phyloP scores from a whole-genome alignment of 1,284 basidiomycete species.

The Trichosporon coremiiforme region DNA sequence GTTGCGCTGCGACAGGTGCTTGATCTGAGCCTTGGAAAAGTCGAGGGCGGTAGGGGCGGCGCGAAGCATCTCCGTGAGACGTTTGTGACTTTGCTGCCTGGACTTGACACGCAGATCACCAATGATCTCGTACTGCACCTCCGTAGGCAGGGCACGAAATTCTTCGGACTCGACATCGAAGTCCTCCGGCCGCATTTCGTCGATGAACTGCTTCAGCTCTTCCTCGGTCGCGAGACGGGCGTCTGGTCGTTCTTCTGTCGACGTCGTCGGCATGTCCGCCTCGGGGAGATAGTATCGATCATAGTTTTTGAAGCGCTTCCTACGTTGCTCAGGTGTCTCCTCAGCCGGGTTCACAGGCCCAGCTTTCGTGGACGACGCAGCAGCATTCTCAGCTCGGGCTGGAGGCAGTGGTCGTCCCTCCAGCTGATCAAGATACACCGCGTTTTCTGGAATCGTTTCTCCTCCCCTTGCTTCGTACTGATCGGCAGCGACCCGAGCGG shows the following conservation, averaged over 20 bases:
- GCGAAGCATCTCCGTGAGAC: slow-evolving; percentile 86
- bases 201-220: slow-evolving; percentile 84
- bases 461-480: slow-evolving; percentile 48
- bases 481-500: slow-evolving; percentile 35
- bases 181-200: slow-evolving; percentile 88
- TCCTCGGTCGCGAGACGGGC: slow-evolving; percentile 91
- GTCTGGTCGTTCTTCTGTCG: slow-evolving; percentile 66
- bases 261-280: slow-evolving; percentile 59
- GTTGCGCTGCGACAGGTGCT: slow-evolving; percentile 86
- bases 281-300: slow-evolving; percentile 83
- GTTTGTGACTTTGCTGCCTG: slow-evolving; percentile 86
- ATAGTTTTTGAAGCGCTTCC: slow-evolving; percentile 50
- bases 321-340: slow-evolving; percentile 35
- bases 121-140: slow-evolving; percentile 97
- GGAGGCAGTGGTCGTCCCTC: slow-evolving; percentile 55
- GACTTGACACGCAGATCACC: slow-evolving; percentile 92
- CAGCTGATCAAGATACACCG: slow-evolving; percentile 83
- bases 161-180: slow-evolving; percentile 83
- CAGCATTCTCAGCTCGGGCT: slow-evolving; percentile 10
- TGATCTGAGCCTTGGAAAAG: slow-evolving; percentile 93
- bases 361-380: background rate
- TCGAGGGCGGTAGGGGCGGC: slow-evolving; percentile 82
- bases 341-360: background rate
- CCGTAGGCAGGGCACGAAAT: slow-evolving; percentile 91
- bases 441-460: slow-evolving; percentile 64